phyloP scores from a whole-genome alignment of 1,284 basidiomycete genomes.

The Erythrobasidium hasegawianum region DNA sequence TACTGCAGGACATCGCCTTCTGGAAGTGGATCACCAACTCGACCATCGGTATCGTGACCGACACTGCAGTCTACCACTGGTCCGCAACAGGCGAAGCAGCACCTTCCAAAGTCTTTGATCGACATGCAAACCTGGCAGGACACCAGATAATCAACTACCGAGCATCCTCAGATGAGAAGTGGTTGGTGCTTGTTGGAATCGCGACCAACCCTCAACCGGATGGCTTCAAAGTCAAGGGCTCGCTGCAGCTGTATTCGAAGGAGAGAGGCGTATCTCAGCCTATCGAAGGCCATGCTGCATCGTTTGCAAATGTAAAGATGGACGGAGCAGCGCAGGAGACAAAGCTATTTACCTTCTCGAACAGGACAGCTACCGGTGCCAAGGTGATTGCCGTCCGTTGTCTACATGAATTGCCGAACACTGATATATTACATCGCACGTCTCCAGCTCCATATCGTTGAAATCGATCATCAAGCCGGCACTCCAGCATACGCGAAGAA shows the following conservation, averaged over 20 bases:
- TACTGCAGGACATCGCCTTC: constrained; percentile 71
- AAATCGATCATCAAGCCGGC: constrained; percentile 94
- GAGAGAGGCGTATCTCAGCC: constrained; percentile 91
- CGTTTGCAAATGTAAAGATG: constrained; percentile 86
- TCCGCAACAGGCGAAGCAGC: constrained; percentile 55
- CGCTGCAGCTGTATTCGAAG: constrained; percentile 93
- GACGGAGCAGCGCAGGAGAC: constrained; percentile 78
- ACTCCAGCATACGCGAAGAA: constrained; percentile 97
- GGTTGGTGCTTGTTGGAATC: constrained; percentile 95
- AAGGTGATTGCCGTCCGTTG: constrained; percentile 61
- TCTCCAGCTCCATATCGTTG: constrained; percentile 87
- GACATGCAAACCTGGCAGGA: constrained; percentile 87
- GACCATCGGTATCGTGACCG: constrained; percentile 92
- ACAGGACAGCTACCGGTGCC: constrained; percentile 89
- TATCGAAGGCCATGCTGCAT: constrained; percentile 96
- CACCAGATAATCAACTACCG: constrained; percentile 99
- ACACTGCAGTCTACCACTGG: constrained; percentile 93
- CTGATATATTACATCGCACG: too few species aligned
- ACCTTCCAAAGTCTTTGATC: constrained; percentile 90
- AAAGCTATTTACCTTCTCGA: constrained; percentile 94
- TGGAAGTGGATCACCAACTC: constrained; percentile 97
- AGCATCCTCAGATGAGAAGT: constrained; percentile 85
- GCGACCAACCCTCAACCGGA: constrained; percentile 85
- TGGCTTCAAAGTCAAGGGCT: constrained; percentile 96
- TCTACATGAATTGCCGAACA: too few species aligned